Evolutionary conservation across 164 flowering plant genomes (phyloP), one percentile per base, ranked within the genome.

Genomic region (Dillenia turbinata): DNA sequence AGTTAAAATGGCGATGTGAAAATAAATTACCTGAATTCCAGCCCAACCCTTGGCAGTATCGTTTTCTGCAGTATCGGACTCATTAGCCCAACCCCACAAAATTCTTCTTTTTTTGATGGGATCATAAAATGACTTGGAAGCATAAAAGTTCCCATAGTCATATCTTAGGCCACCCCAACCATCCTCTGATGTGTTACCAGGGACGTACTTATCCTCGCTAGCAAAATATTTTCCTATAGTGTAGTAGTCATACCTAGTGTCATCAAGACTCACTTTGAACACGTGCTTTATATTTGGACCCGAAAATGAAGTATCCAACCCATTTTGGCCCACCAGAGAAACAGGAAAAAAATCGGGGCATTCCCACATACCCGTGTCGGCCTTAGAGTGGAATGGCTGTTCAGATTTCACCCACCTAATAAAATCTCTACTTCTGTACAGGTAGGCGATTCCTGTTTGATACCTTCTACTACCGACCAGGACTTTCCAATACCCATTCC

Each of bases 81-180:
- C 99, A 60, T 94, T 94, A 19, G 86, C 82, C 99, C 99, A 94
- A 6, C 90, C 96, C 97, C 88, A 89, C 73, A 94, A 60, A 24
- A 94, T 73, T 73, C 99, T 86, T 51, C 99, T 65, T 0, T 73
- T 80, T 69, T 77, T 83, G 0, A 9, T n/a, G 0, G 74, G 56
- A 58, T 94, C 99, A 50, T 71, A 94, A 65, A 94, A 94, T 0
- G 93, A 61, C 73, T 94, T 94, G 0, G 99, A 94, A 2, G 99
- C 99, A 70, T 94, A 94, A 60, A 85, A 91, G 47, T 94, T 94
- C 0, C 99, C 99, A 62, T 90, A 90, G 56, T 92, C 98, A 51
- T 69, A 85, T 51, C 98, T 80, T 60, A 92, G 61, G 5, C 96
- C 98, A 0, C 49, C 68, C 75, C 85, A 71, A 16, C 85, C 76